Evolutionary conservation across 768 basidiomycete genomes (phyloP).

Genomic region (Termitomyces eurrhizus): DNA sequence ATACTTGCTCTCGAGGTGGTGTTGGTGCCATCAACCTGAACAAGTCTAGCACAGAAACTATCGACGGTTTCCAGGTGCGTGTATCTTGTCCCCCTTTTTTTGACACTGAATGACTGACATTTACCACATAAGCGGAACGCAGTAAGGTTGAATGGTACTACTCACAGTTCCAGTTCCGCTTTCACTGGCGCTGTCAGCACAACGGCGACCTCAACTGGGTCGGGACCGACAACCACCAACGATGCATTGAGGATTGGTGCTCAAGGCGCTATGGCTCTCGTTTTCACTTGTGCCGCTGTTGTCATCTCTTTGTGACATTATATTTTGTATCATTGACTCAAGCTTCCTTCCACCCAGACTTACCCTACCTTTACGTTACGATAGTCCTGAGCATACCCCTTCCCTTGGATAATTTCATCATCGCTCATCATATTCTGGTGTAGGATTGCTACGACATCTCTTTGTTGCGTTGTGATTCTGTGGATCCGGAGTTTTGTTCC

Average conservation of each 20-base stretch:
- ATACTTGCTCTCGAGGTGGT: conserved; percentile 51
- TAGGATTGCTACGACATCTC: background rate
- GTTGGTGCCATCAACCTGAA: conserved; percentile 62
- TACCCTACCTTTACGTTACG: background rate
- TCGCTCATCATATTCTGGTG: conserved; percentile 1
- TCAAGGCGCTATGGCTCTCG: background rate
- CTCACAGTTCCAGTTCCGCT: conserved; percentile 6
- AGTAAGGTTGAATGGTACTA: conserved; percentile 51
- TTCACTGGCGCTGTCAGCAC: background rate
- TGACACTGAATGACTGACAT: no score
- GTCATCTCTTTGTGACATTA: conserved; percentile 4
- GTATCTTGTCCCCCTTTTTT: background rate
- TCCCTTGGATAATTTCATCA: background rate
- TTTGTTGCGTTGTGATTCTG: background rate
- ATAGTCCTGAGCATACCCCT: background rate
- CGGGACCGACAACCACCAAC: conserved; percentile 8
- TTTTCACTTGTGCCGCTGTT: background rate
- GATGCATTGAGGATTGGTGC: conserved; percentile 1
- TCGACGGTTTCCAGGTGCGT: conserved; percentile 40
- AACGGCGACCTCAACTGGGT: conserved; percentile 9
- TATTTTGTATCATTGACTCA: background rate
- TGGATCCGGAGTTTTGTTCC: background rate
- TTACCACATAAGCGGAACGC: no score
- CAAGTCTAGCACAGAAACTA: conserved; percentile 35
- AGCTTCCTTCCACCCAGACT: background rate